Percentiles rank a stretch among this genome's conserved stretches.
Evolutionary conservation across 768 basidiomycete species (phyloP).

Genomic region (Phlegmacium glaucopus): DNA sequence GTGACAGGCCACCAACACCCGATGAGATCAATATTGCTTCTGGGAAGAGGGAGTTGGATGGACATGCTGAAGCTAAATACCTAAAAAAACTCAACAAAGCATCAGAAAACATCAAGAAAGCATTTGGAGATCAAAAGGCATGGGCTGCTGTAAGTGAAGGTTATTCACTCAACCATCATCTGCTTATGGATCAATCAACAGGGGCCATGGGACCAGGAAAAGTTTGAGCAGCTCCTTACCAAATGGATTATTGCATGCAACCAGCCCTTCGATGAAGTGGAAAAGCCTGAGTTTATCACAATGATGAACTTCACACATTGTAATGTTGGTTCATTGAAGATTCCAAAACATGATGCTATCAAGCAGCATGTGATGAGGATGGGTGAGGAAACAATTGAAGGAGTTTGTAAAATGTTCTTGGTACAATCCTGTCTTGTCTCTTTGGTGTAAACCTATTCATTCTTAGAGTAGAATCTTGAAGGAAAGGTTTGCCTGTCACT

Average conservation of each 20-base stretch:
- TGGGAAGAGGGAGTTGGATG: background rate
- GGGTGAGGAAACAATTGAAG: too few species aligned
- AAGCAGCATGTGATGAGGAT: too few species aligned
- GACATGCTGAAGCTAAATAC: background rate
- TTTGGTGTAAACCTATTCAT: too few species aligned
- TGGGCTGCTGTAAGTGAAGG: background rate
- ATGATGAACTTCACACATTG: slow-evolving; percentile 16
- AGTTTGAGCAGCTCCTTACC: slow-evolving; percentile 6
- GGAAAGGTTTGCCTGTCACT: slow-evolving; percentile 19
- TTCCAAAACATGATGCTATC: too few species aligned
- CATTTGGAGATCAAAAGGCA: background rate
- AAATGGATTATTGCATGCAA: slow-evolving; percentile 4
- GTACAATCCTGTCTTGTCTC: too few species aligned
- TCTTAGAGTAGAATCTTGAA: slow-evolving; percentile 12
- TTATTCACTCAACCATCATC: background rate
- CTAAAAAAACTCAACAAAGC: background rate
- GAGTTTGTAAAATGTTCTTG: too few species aligned
- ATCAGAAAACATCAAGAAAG: background rate
- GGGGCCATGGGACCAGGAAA: slow-evolving; percentile 31
- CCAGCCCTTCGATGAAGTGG: slow-evolving; percentile 19
- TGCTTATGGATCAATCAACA: background rate
- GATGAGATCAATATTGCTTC: slow-evolving; percentile 1
- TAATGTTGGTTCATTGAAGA: too few species aligned
- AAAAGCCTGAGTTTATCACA: slow-evolving; percentile 12
- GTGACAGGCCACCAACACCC: background rate